Conservation (phyloP, 2,329 filamentous ascomycete species). For the Periconia sp. region DNA sequence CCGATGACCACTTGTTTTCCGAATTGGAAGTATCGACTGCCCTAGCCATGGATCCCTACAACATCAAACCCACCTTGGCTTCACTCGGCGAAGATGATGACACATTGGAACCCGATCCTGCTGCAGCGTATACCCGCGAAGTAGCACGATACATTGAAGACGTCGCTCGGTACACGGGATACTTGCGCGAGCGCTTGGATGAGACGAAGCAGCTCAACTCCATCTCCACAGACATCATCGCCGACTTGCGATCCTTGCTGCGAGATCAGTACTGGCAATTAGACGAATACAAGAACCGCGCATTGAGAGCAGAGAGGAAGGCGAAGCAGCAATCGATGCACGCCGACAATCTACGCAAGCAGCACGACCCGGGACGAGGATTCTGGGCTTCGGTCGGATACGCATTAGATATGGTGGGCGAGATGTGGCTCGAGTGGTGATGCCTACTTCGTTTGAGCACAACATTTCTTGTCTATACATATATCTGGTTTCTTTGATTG, state of each 20-base stretch:
- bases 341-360: background rate
- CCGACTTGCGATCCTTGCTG: constrained; percentile 28
- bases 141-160: constrained; percentile 30
- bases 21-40: constrained; percentile 10
- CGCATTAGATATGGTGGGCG: constrained; percentile 17
- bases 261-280: background rate
- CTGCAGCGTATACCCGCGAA: constrained; percentile 24
- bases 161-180: constrained; percentile 27
- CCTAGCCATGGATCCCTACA: constrained; percentile 3
- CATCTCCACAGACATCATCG: constrained; percentile 36
- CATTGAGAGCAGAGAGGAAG: background rate
- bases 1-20: constrained; percentile 23
- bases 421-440: constrained; percentile 16
- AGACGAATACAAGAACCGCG: constrained; percentile 1
- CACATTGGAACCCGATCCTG: constrained; percentile 4
- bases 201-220: constrained; percentile 36
- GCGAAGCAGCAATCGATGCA: background rate
- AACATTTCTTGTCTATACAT: background rate
- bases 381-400: constrained; percentile 17
- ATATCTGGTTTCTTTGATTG: background rate
- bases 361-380: background rate
- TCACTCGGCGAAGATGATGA: constrained; percentile 2
- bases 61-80: constrained; percentile 3
- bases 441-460: background rate
- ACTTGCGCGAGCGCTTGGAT: constrained; percentile 32